These are phyloP conservation scores for Lentinula boryana DNA, from an alignment of 768 basidiomycete genomes.

Conservation along the genomic window DNA sequence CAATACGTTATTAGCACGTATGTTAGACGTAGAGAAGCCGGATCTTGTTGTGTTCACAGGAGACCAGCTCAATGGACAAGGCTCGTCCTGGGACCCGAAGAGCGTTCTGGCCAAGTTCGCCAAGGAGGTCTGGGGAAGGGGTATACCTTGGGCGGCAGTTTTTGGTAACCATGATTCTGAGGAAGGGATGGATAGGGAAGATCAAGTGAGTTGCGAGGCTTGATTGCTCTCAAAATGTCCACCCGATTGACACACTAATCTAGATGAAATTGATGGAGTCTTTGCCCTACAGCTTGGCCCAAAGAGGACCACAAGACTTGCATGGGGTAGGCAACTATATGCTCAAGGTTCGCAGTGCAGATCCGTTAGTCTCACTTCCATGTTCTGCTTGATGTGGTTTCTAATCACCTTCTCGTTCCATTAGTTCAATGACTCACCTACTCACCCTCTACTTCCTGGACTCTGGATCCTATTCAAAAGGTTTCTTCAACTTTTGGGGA, in stretches of 20 bases:
- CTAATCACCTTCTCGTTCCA: neutral
- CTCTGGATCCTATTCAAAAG: conserved; percentile 71
- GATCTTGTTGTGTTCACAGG: conserved; percentile 91
- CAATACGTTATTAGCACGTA: conserved; percentile 58
- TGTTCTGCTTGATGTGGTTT: neutral
- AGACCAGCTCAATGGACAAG: conserved; percentile 92
- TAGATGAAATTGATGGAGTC: conserved; percentile 29
- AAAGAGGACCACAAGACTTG: conserved; percentile 75
- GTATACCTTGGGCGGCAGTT: conserved; percentile 86
- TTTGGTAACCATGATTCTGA: conserved; percentile 83
- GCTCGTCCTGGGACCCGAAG: conserved; percentile 83
- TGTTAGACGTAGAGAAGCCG: conserved; percentile 78
- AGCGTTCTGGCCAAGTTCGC: conserved; percentile 90
- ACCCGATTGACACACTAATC: neutral
- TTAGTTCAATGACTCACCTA: conserved; percentile 81
- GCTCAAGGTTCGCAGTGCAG: conserved; percentile 76
- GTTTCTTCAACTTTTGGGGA: conserved; percentile 55
- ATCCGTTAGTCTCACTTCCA: conserved; percentile 52
- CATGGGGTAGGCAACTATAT: conserved; percentile 93
- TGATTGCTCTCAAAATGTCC: neutral
- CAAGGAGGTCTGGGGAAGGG: conserved; percentile 60
- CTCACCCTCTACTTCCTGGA: conserved; percentile 90
- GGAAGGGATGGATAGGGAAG: conserved; percentile 48
- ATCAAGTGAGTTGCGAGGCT: conserved; percentile 15
- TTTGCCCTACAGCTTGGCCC: conserved; percentile 63